phyloP scores from a whole-genome alignment of 2,329 filamentous ascomycete genomes.

The Cercospora zeina region DNA sequence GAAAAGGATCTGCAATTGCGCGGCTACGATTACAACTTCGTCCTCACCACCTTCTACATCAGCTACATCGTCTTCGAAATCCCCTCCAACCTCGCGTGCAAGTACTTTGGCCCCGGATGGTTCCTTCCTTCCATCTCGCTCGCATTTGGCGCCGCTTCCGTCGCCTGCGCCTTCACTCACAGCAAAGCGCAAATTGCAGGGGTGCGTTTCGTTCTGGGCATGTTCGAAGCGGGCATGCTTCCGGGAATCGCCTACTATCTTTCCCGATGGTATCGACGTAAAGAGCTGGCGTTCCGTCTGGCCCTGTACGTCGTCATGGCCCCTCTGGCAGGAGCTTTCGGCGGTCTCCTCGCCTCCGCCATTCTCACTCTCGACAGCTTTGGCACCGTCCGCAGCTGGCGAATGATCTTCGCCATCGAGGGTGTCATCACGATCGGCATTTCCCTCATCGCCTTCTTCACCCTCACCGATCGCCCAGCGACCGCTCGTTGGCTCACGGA shows the following conservation, averaged over 20 bases:
- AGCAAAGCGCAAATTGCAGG: slow-evolving; percentile 55
- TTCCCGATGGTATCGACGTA: slow-evolving; percentile 69
- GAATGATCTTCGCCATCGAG: slow-evolving; percentile 73
- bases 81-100: slow-evolving; percentile 67
- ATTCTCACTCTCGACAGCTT: slow-evolving; percentile 64
- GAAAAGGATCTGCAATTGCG: slow-evolving; percentile 58
- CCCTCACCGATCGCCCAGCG: slow-evolving; percentile 67
- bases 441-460: slow-evolving; percentile 62
- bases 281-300: slow-evolving; percentile 66
- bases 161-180: slow-evolving; percentile 66
- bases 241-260: slow-evolving; percentile 74
- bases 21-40: slow-evolving; percentile 63
- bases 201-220: slow-evolving; percentile 59
- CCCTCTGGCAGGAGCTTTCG: slow-evolving; percentile 69
- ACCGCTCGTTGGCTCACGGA: slow-evolving; percentile 66
- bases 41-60: slow-evolving; percentile 70
- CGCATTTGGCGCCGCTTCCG: slow-evolving; percentile 61
- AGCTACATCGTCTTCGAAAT: slow-evolving; percentile 74
- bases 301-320: slow-evolving; percentile 70
- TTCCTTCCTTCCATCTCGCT: slow-evolving; percentile 65
- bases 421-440: slow-evolving; percentile 63
- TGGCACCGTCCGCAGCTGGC: slow-evolving; percentile 59
- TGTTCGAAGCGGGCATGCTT: slow-evolving; percentile 73
- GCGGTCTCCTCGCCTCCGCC: slow-evolving; percentile 62
- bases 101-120: slow-evolving; percentile 70